A percentile compares a stretch with the other conserved stretches of the same genome.
Conservation (phyloP, 139 green algal species). For the Eudorina sp. region DNA sequence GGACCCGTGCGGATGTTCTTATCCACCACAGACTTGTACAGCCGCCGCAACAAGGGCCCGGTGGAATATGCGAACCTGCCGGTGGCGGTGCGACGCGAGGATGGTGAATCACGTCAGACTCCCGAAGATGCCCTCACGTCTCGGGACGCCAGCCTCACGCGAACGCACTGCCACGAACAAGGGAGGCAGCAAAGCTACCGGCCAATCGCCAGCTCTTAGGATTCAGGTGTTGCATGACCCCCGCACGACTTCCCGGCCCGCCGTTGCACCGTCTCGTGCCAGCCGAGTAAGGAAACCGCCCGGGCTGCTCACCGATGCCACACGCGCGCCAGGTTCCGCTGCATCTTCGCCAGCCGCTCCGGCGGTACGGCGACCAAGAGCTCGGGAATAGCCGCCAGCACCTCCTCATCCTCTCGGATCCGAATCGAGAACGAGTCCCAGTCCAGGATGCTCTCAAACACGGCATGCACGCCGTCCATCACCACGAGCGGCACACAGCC, state of each 20-base stretch:
- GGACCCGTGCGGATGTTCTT: not conserved
- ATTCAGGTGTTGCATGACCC: too few relatives aligned
- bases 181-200: too few relatives aligned
- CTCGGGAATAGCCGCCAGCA: constrained; percentile 6
- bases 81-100: too few relatives aligned
- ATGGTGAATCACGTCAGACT: too few relatives aligned
- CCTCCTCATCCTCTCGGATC: constrained; percentile 43
- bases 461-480: constrained; percentile 33
- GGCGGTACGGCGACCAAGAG: not conserved
- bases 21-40: not conserved
- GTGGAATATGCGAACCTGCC: constrained; percentile 23
- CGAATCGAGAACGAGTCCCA: constrained; percentile 47
- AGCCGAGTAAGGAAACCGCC: too few relatives aligned
- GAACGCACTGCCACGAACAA: too few relatives aligned
- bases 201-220: too few relatives aligned
- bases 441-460: constrained; percentile 56
- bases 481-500: constrained; percentile 79
- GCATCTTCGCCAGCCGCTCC: constrained; percentile 20
- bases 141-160: too few relatives aligned
- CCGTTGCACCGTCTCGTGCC: too few relatives aligned
- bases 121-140: too few relatives aligned
- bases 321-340: constrained; percentile 34
- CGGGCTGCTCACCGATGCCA: constrained; percentile 42
- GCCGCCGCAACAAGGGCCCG: not conserved
- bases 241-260: too few relatives aligned